These are phyloP conservation scores for Cucurbitaria berberidis DNA, from an alignment of 2,329 filamentous ascomycete genomes.

Conservation along the genomic window DNA sequence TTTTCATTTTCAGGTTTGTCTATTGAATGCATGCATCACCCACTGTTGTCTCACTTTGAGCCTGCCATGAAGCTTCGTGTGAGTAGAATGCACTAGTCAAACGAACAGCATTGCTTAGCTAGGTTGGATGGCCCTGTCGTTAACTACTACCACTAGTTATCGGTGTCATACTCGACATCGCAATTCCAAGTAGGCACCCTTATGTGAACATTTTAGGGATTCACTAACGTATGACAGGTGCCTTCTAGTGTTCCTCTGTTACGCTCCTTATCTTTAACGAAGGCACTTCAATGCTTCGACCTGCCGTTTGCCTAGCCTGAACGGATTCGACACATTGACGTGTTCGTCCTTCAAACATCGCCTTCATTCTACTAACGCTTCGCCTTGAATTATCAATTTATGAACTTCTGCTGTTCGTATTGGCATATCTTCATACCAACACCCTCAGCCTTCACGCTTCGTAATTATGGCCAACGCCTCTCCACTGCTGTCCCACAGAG, in stretches of 20 bases:
- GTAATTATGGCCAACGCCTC: not conserved
- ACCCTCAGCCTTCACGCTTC: conserved; percentile 20
- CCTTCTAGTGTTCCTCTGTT: not conserved
- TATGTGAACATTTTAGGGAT: not conserved
- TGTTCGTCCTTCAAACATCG: conserved; percentile 16
- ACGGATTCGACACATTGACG: not conserved
- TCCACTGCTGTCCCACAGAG: not conserved
- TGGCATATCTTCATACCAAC: conserved; percentile 1
- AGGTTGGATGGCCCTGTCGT: not conserved
- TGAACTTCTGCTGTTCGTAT: conserved; percentile 15
- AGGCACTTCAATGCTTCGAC: not conserved
- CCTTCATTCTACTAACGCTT: not conserved
- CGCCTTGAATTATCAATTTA: not conserved
- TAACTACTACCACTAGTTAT: not conserved
- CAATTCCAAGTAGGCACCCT: not conserved
- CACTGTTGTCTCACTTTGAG: not conserved
- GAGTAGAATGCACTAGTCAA: not conserved
- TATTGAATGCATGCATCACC: not conserved
- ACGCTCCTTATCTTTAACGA: not conserved
- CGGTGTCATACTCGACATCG: not conserved
- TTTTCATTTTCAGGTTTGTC: not conserved
- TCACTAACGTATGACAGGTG: not conserved
- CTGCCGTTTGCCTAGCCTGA: conserved; percentile 1
- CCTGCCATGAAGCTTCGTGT: not conserved
- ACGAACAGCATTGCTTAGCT: not conserved